A percentile compares a stretch with the other conserved stretches of the same genome.
Evolutionary conservation across 495 filamentous ascomycete genomes (phyloP).

Genomic region (Hypoxylon lienhwacheense): DNA sequence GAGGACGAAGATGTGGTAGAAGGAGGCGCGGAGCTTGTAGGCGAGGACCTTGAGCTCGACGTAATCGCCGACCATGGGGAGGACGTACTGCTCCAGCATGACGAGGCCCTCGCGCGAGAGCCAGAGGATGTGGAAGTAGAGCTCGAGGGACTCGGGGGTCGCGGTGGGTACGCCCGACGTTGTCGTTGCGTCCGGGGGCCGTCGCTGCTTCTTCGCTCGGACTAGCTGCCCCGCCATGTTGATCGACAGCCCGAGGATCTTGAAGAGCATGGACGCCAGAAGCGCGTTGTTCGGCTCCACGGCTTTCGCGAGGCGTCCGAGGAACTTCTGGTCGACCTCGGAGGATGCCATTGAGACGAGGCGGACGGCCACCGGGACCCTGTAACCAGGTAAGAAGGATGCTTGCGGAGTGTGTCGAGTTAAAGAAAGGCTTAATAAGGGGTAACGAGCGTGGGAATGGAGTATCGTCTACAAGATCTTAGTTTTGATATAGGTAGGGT

Average conservation of each 20-base stretch:
- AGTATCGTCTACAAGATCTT: neutral
- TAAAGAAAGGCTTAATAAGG: neutral
- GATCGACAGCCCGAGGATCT: constrained; percentile 86
- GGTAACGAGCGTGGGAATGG: neutral
- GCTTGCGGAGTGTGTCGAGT: neutral
- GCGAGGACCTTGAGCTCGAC: constrained; percentile 82
- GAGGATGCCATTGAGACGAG: constrained; percentile 79
- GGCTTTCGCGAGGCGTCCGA: constrained; percentile 79
- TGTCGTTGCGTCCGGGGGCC: no score
- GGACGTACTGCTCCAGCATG: constrained; percentile 81
- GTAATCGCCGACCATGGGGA: constrained; percentile 72
- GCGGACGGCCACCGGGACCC: constrained; percentile 2
- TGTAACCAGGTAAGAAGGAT: constrained; percentile 9
- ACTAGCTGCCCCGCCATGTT: constrained; percentile 84
- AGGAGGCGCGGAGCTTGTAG: constrained; percentile 88
- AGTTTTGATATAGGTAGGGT: neutral
- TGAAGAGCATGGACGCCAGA: constrained; percentile 80
- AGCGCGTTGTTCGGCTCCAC: constrained; percentile 71
- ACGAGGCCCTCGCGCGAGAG: constrained; percentile 87
- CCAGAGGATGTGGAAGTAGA: constrained; percentile 94
- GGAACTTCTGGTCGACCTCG: constrained; percentile 94
- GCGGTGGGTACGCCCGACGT: no score
- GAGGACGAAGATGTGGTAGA: constrained; percentile 95
- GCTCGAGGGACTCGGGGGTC: constrained; percentile 67
- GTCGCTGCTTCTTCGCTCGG: constrained; percentile 79